phyloP scores from a whole-genome alignment of 495 filamentous ascomycete species.

The Talaromyces nanjingensis region DNA sequence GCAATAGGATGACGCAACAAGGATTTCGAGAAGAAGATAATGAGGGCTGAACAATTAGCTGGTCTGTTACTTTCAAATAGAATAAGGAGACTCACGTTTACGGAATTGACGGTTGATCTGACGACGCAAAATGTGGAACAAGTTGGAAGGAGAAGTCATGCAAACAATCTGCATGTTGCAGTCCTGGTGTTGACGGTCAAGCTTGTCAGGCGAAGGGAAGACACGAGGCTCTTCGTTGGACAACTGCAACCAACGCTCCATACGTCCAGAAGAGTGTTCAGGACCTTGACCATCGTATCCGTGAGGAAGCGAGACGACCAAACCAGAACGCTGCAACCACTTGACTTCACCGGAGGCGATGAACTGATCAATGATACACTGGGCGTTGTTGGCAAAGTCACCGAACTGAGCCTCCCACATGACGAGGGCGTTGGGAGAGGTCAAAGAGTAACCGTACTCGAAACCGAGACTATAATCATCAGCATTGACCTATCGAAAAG shows the following conservation, averaged over 20 bases:
- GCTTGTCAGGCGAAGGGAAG: constrained; percentile 78
- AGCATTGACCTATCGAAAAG: constrained; percentile 10
- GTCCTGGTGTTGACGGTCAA: constrained; percentile 97
- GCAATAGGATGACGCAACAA: constrained; percentile 88
- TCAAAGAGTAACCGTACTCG: constrained; percentile 96
- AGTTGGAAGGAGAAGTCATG: constrained; percentile 86
- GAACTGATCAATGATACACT: constrained; percentile 99
- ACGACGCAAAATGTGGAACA: constrained; percentile 92
- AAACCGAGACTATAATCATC: constrained; percentile 66
- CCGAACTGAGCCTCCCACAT: constrained; percentile 99
- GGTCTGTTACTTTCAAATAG: background rate
- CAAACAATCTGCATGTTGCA: constrained; percentile 98
- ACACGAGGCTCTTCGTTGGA: constrained; percentile 96
- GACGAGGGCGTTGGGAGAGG: constrained; percentile 90
- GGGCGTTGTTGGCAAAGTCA: constrained; percentile 98
- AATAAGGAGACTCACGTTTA: constrained; percentile 65
- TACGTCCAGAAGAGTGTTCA: constrained; percentile 94
- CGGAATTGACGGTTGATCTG: constrained; percentile 99
- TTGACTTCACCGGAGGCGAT: constrained; percentile 95
- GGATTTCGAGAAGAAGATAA: constrained; percentile 96
- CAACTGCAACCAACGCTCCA: constrained; percentile 95
- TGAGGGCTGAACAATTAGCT: constrained; percentile 60
- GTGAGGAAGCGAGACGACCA: constrained; percentile 91
- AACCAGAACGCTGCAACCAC: constrained; percentile 94
- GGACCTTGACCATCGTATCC: constrained; percentile 98